Evolutionary conservation across 768 basidiomycete species (phyloP).

Genomic region (Tulasnella sp.): DNA sequence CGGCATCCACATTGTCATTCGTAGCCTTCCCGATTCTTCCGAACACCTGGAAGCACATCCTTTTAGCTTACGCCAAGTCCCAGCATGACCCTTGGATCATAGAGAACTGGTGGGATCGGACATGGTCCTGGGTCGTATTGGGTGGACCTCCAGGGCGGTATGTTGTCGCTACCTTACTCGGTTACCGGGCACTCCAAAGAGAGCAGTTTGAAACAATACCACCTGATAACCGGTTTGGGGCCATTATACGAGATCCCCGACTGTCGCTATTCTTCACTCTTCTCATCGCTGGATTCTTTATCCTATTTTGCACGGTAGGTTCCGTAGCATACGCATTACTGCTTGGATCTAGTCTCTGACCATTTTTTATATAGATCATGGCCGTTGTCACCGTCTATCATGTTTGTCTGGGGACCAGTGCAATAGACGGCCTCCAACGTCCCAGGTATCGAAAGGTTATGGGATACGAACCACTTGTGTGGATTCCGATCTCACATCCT

Average conservation of each 20-base stretch:
- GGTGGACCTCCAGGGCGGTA: background rate
- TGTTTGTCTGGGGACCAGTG: background rate
- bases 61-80: background rate
- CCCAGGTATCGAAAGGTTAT: background rate
- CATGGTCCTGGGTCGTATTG: background rate
- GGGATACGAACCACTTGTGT: background rate
- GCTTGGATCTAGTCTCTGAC: background rate
- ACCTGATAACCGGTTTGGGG: background rate
- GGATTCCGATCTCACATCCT: background rate
- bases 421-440: background rate
- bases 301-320: background rate
- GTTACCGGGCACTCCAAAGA: background rate
- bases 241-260: background rate
- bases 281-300: background rate
- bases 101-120: background rate
- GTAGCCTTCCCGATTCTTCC: background rate
- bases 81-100: background rate
- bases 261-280: background rate
- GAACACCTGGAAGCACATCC: background rate
- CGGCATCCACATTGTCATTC: background rate
- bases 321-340: too few relatives aligned
- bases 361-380: background rate
- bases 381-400: background rate
- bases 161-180: background rate
- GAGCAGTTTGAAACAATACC: background rate